These are phyloP conservation scores for Paramecium pentaurelia DNA, from an alignment of 73 alveolate species.

Conservation along the genomic window DNA sequence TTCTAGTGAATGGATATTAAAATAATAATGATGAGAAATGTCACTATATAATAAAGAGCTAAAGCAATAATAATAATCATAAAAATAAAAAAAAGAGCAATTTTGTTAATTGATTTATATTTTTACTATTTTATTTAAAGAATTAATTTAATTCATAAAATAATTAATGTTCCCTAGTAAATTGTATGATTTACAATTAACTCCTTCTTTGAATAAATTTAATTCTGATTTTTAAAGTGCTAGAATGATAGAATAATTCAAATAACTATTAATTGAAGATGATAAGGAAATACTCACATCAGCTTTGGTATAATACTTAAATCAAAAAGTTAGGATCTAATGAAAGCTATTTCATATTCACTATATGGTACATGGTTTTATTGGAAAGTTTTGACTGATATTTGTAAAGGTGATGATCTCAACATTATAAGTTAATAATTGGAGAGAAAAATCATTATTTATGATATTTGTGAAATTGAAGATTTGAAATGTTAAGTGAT, in stretches of 20 bases:
- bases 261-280: not conserved
- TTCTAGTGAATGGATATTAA: not conserved
- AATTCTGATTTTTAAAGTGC: constrained; percentile 16
- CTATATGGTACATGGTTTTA: not conserved
- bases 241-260: not conserved
- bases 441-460: constrained; percentile 21
- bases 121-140: not conserved
- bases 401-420: not conserved
- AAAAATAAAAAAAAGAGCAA: not conserved
- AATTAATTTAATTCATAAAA: not conserved
- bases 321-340: constrained; percentile 12
- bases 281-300: constrained; percentile 12
- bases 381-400: not conserved
- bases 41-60: not conserved
- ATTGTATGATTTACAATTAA: constrained; percentile 41
- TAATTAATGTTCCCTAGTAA: constrained; percentile 38
- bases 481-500: constrained; percentile 24
- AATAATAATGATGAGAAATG: not conserved
- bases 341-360: constrained; percentile 21
- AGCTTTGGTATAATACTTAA: not conserved
- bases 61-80: not conserved
- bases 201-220: constrained; percentile 35
- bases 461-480: constrained; percentile 16
- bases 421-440: not conserved
- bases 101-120: not conserved